These are phyloP conservation scores for Jackrogersella minutella DNA, from an alignment of 495 filamentous ascomycete genomes.

Conservation along the genomic window DNA sequence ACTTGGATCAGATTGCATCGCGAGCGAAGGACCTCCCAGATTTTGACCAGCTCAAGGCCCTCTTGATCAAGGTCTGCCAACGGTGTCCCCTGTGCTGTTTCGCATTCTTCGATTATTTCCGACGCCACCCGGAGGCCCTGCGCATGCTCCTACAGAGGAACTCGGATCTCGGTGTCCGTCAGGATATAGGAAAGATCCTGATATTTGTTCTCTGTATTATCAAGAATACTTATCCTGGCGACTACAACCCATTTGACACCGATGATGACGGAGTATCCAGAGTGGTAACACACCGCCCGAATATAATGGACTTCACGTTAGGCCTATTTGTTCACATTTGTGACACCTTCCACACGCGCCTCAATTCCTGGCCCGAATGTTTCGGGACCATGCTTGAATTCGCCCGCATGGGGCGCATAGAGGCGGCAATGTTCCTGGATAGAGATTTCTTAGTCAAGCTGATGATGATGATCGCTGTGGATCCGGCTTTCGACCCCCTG, in stretches of 20 bases:
- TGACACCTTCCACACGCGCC: constrained; percentile 58
- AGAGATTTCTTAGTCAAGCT: constrained; percentile 63
- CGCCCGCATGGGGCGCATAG: constrained; percentile 61
- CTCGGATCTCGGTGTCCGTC: constrained; percentile 66
- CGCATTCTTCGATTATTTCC: constrained; percentile 70
- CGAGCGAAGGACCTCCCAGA: constrained; percentile 73
- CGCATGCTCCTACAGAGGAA: constrained; percentile 74
- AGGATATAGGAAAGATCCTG: constrained; percentile 63
- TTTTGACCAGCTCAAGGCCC: constrained; percentile 63
- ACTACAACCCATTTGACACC: constrained; percentile 51
- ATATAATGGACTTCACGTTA: constrained; percentile 24
- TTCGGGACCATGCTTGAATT: constrained; percentile 73
- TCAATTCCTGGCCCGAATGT: constrained; percentile 81
- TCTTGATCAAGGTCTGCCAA: constrained; percentile 62
- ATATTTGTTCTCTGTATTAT: constrained; percentile 62
- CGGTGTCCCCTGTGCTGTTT: constrained; percentile 64
- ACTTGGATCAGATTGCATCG: constrained; percentile 80
- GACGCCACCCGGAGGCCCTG: constrained; percentile 61
- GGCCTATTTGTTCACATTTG: constrained; percentile 64
- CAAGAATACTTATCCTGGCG: constrained; percentile 50
- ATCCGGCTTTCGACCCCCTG: constrained; percentile 55
- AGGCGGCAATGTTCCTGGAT: constrained; percentile 63
- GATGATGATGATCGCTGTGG: constrained; percentile 69
- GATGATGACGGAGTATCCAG: constrained; percentile 27
- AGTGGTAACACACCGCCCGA: neutral